phyloP scores from a whole-genome alignment of 352 stramenopile genomes.

The Nothophytophthora sp. region DNA sequence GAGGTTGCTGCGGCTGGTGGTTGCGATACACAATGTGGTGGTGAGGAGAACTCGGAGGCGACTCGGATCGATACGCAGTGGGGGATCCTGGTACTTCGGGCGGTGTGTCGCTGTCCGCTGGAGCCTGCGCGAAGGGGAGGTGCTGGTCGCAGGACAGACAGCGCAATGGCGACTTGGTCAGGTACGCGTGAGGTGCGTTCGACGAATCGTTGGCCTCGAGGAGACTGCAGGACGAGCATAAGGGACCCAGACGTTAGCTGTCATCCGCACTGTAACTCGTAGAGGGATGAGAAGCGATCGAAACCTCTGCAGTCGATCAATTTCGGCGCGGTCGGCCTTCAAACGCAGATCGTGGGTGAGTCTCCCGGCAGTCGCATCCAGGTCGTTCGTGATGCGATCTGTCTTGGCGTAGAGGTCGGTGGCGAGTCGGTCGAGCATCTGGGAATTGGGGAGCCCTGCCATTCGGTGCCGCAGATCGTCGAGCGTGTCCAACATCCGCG shows the following conservation, averaged over 20 bases:
- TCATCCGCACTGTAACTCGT: background rate
- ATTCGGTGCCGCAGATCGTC: conserved; percentile 52
- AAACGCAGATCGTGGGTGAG: conserved; percentile 19
- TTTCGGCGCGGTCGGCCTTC: conserved; percentile 59
- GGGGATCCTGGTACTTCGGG: conserved; percentile 17
- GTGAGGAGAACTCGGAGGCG: conserved; percentile 15
- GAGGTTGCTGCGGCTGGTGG: conserved; percentile 12
- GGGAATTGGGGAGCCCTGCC: conserved; percentile 41
- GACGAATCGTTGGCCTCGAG: conserved; percentile 25
- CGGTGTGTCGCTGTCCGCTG: conserved; percentile 2
- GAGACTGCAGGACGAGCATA: conserved; percentile 23
- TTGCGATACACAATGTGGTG: conserved; percentile 19
- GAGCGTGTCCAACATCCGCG: conserved; percentile 46
- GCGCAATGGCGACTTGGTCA: conserved; percentile 57
- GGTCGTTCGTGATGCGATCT: conserved; percentile 20
- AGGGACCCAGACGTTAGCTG: too few species aligned
- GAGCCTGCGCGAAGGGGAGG: conserved; percentile 31
- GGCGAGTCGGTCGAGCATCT: conserved; percentile 48
- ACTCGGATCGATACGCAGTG: conserved; percentile 13
- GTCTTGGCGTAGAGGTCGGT: conserved; percentile 40
- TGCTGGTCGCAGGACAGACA: conserved; percentile 67
- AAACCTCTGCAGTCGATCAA: conserved; percentile 45
- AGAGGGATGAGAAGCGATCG: too few species aligned
- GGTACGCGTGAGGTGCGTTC: conserved; percentile 18
- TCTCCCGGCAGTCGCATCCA: conserved; percentile 18